phyloP scores from a whole-genome alignment of 768 basidiomycete species.

The Wakefieldia striispora region DNA sequence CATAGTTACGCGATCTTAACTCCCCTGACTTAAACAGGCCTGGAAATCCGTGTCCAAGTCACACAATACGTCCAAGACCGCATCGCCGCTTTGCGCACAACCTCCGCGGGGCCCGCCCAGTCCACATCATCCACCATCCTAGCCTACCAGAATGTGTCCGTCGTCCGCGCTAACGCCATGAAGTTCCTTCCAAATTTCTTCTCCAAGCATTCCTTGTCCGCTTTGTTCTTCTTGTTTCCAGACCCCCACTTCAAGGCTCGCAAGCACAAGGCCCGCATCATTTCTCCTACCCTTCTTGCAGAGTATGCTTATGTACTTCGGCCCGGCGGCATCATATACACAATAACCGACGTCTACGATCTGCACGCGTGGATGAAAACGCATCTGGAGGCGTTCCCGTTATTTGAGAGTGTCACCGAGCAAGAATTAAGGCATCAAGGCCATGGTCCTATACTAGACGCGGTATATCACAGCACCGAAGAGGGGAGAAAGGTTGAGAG shows the following conservation, averaged over 20 bases:
- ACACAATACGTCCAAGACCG: conserved; percentile 95
- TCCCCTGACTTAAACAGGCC: conserved; percentile 48
- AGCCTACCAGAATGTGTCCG: conserved; percentile 82
- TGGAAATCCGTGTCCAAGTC: conserved; percentile 97
- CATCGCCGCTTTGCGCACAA: conserved; percentile 86
- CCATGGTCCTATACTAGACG: conserved; percentile 75
- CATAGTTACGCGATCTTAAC: not conserved
- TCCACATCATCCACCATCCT: conserved; percentile 27
- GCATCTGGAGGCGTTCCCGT: conserved; percentile 83
- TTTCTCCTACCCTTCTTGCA: conserved; percentile 94
- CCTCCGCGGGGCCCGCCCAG: conserved; percentile 31
- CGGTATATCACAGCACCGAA: conserved; percentile 83
- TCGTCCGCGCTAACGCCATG: conserved; percentile 97
- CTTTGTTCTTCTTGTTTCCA: conserved; percentile 97
- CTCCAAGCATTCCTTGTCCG: conserved; percentile 80
- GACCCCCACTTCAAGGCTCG: conserved; percentile 98
- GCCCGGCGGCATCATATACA: conserved; percentile 95
- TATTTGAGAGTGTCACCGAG: conserved; percentile 80
- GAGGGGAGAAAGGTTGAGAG: conserved; percentile 97
- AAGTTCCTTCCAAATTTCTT: conserved; percentile 99
- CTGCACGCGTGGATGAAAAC: conserved; percentile 93
- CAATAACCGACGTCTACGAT: conserved; percentile 95
- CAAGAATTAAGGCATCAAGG: conserved; percentile 73
- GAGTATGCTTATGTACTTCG: conserved; percentile 94
- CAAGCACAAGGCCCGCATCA: conserved; percentile 99